A percentile compares a stretch with the other conserved stretches of the same genome.
These are phyloP conservation scores for Podosphaera leucotricha DNA, from an alignment of 2,329 filamentous ascomycete genomes.

Conservation along the genomic window DNA sequence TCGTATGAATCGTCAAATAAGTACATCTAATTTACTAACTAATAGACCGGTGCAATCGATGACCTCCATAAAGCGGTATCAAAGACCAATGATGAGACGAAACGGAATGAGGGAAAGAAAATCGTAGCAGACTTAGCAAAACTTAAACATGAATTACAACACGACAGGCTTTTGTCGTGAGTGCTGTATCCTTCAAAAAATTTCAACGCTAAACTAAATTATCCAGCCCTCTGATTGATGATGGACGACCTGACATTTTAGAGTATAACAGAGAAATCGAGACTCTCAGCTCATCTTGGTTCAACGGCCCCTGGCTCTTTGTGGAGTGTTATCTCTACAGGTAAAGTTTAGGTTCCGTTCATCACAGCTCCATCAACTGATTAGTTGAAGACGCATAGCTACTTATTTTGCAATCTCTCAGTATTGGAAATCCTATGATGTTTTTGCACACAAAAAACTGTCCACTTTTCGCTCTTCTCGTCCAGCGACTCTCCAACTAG, in stretches of 20 bases:
- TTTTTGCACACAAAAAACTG: constrained; percentile 77
- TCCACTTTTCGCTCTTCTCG: constrained; percentile 81
- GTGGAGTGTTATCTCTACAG: constrained; percentile 86
- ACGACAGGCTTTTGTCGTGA: constrained; percentile 59
- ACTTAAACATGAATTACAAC: constrained; percentile 88
- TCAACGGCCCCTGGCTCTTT: constrained; percentile 69
- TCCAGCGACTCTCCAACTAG: constrained; percentile 62
- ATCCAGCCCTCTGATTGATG: constrained; percentile 18
- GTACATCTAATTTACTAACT: constrained; percentile 7
- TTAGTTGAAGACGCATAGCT: constrained; percentile 40
- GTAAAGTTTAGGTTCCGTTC: constrained; percentile 11
- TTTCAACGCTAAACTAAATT: constrained; percentile 30
- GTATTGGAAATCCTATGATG: constrained; percentile 76
- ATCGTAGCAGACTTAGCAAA: constrained; percentile 58
- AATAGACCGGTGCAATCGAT: constrained; percentile 72
- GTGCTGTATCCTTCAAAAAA: constrained; percentile 8
- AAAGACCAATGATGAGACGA: constrained; percentile 30
- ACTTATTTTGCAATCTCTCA: constrained; percentile 53
- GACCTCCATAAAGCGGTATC: constrained; percentile 63
- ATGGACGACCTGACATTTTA: constrained; percentile 29
- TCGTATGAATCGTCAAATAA: constrained; percentile 27
- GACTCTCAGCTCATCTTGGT: constrained; percentile 56
- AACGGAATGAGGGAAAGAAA: constrained; percentile 58
- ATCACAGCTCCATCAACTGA: neutral
- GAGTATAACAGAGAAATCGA: constrained; percentile 73